These are phyloP conservation scores for Saccharomycopsis fibuligera DNA, from an alignment of 805 yeast genomes.

Conservation along the genomic window DNA sequence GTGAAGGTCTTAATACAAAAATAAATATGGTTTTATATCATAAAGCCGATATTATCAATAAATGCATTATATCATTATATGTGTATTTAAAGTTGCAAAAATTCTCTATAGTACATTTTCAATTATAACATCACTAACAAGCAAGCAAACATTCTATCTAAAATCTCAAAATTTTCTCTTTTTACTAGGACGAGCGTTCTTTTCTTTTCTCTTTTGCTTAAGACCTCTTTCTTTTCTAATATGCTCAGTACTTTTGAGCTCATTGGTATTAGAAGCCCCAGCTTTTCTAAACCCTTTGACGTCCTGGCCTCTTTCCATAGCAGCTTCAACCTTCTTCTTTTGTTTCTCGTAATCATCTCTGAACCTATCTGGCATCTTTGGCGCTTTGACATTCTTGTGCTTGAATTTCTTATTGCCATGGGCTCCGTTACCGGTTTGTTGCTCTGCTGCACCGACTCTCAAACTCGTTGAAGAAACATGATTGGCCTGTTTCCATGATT, in stretches of 20 bases:
- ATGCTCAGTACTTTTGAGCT: conserved; percentile 61
- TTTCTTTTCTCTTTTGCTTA: conserved; percentile 68
- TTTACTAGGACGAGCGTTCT: conserved; percentile 75
- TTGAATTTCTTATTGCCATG: conserved; percentile 44
- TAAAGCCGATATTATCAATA: too few relatives aligned
- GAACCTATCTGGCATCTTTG: conserved; percentile 82
- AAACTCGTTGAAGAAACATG: conserved; percentile 41
- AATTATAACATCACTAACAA: too few relatives aligned
- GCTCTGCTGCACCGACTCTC: conserved; percentile 46
- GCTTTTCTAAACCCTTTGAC: conserved; percentile 58
- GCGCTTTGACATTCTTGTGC: conserved; percentile 73
- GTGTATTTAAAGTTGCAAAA: too few relatives aligned
- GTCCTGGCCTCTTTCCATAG: conserved; percentile 63
- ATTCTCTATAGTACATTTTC: too few relatives aligned
- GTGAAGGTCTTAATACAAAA: too few relatives aligned
- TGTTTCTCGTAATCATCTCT: conserved; percentile 84
- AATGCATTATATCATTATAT: too few relatives aligned
- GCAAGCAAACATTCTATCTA: too few relatives aligned
- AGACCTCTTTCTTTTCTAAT: conserved; percentile 70
- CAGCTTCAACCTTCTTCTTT: conserved; percentile 74
- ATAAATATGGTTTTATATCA: too few relatives aligned
- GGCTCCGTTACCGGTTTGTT: conserved; percentile 24
- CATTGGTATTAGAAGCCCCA: conserved; percentile 35
- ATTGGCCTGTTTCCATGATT: conserved; percentile 80
- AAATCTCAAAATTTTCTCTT: conserved; percentile 30